Evolutionary conservation across 2,329 filamentous ascomycete genomes (phyloP).

Genomic region (Penicillium sp.): DNA sequence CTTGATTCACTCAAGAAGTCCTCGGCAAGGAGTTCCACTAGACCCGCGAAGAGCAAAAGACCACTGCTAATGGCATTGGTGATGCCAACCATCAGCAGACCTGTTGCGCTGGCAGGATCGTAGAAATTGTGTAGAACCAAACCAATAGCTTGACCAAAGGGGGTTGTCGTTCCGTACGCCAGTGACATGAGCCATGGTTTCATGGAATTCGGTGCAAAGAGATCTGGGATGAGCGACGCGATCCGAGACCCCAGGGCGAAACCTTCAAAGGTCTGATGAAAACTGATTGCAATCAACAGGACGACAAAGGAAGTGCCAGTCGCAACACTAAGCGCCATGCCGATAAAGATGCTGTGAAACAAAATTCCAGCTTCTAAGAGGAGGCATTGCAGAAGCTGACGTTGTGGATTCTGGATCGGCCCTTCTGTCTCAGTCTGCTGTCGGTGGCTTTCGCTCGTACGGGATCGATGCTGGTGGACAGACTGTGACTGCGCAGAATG

Average conservation of each 20-base stretch:
- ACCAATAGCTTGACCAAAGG: constrained; percentile 79
- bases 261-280: constrained; percentile 87
- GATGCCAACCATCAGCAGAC: constrained; percentile 77
- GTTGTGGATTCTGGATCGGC: constrained; percentile 58
- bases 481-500: constrained; percentile 13
- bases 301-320: constrained; percentile 77
- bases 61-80: constrained; percentile 86
- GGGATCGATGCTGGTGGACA: constrained; percentile 17
- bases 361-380: constrained; percentile 80
- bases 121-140: constrained; percentile 75
- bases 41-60: constrained; percentile 74
- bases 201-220: constrained; percentile 68
- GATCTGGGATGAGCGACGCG: constrained; percentile 65
- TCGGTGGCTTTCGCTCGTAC: constrained; percentile 13
- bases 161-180: constrained; percentile 69
- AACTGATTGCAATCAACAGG: constrained; percentile 75
- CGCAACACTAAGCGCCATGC: constrained; percentile 80
- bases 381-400: constrained; percentile 72
- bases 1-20: constrained; percentile 72
- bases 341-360: constrained; percentile 83
- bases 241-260: constrained; percentile 83
- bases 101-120: constrained; percentile 72
- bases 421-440: constrained; percentile 31
- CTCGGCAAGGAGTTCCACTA: constrained; percentile 81
- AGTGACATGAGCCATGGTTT: constrained; percentile 72